Conservation (phyloP, 2,329 filamentous ascomycete genomes). For the Trichoderma harzianum region DNA sequence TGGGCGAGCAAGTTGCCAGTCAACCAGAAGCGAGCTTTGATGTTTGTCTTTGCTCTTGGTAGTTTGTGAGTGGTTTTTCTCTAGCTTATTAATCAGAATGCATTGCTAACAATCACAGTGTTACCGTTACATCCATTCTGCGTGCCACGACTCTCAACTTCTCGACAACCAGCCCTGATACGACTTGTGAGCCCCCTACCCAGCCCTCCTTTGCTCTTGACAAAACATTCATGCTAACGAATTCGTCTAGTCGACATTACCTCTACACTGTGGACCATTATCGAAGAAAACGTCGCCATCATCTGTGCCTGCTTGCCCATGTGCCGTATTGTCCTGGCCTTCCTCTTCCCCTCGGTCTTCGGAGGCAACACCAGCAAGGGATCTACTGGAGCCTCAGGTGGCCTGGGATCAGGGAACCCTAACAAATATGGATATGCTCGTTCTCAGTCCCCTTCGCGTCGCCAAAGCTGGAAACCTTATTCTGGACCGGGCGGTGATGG, state of each 20-base stretch:
- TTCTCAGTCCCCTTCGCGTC: slow-evolving; percentile 13
- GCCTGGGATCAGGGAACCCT: slow-evolving; percentile 20
- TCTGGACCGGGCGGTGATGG: slow-evolving; percentile 29
- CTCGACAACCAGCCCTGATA: slow-evolving; percentile 38
- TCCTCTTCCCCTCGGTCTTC: slow-evolving; percentile 36
- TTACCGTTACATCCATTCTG: slow-evolving; percentile 41
- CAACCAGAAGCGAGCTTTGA: slow-evolving; percentile 40
- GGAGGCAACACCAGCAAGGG: slow-evolving; percentile 17
- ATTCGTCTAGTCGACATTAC: slow-evolving; percentile 30
- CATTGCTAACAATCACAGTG: slow-evolving; percentile 23
- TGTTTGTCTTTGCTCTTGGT: slow-evolving; percentile 42
- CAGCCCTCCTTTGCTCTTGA: not conserved
- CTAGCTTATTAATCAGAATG: not conserved
- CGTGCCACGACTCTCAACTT: slow-evolving; percentile 39
- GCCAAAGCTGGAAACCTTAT: slow-evolving; percentile 34
- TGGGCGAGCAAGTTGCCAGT: slow-evolving; percentile 42
- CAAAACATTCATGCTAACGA: not conserved
- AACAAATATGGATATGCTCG: slow-evolving; percentile 24
- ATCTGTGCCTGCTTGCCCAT: slow-evolving; percentile 40
- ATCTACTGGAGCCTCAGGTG: slow-evolving; percentile 16
- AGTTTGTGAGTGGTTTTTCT: slow-evolving; percentile 35
- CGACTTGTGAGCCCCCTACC: slow-evolving; percentile 30
- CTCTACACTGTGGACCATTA: slow-evolving; percentile 39
- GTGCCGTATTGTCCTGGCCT: slow-evolving; percentile 38
- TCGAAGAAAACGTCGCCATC: slow-evolving; percentile 39